phyloP scores from a whole-genome alignment of 1,284 basidiomycete species.

The Phaffia rhodozyma region DNA sequence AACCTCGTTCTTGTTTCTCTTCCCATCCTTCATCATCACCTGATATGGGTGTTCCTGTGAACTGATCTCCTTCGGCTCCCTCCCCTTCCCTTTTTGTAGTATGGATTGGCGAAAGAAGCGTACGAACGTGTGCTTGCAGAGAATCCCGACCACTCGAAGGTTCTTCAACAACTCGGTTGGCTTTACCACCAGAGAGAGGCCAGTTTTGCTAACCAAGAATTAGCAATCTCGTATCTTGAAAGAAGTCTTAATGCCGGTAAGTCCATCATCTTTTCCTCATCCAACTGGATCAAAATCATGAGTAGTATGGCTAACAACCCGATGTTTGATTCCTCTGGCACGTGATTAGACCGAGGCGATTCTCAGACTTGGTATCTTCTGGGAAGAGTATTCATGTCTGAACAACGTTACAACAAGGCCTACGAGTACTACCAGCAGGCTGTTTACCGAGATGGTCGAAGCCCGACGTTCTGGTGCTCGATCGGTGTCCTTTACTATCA shows the following conservation, averaged over 20 bases:
- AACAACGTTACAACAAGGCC: conserved; percentile 98
- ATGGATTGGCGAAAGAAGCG: conserved; percentile 78
- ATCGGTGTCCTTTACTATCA: conserved; percentile 99
- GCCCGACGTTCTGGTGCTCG: conserved; percentile 99
- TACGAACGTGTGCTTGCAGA: conserved; percentile 93
- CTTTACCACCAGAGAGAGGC: conserved; percentile 91
- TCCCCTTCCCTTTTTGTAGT: conserved; percentile 40
- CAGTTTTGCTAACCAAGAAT: conserved; percentile 87
- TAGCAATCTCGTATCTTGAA: conserved; percentile 84
- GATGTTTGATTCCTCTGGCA: neutral
- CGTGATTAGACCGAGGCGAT: conserved; percentile 65
- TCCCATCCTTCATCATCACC: neutral
- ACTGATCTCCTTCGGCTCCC: neutral
- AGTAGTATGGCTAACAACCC: conserved; percentile 15
- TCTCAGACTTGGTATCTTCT: conserved; percentile 98
- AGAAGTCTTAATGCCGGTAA: conserved; percentile 84
- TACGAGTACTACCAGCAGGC: conserved; percentile 99
- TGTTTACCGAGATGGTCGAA: conserved; percentile 94
- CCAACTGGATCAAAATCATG: neutral
- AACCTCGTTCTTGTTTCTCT: conserved; percentile 30
- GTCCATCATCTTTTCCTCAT: conserved; percentile 24
- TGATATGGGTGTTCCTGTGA: neutral
- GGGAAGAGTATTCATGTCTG: conserved; percentile 95
- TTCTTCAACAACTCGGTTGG: conserved; percentile 95
- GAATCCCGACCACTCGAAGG: conserved; percentile 90